Evolutionary conservation across 768 basidiomycete genomes (phyloP).

Genomic region (Auriscalpium orientale): DNA sequence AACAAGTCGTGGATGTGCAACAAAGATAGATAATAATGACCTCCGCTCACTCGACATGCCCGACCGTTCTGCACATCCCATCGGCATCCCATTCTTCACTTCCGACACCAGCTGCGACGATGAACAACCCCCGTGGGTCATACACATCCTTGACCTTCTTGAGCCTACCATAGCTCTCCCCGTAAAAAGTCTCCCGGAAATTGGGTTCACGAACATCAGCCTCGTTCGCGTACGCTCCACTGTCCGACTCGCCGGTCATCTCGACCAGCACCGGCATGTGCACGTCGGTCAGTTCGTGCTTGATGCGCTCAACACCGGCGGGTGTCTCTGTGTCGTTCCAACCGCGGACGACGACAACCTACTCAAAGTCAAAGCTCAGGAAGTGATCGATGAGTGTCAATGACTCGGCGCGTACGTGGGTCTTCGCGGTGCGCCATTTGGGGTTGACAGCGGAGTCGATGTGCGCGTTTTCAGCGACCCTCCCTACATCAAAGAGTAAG

Average conservation of each 20-base stretch:
- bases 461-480: conserved; percentile 27
- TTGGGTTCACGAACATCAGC: no score
- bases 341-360: not conserved
- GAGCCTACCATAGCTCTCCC: no score
- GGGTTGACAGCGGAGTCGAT: conserved; percentile 27
- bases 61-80: no score
- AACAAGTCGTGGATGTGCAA: no score
- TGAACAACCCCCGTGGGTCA: no score
- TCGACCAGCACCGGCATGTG: conserved; percentile 4
- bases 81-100: no score
- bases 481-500: not conserved
- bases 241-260: conserved; percentile 5
- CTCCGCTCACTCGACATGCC: no score
- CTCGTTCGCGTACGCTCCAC: conserved; percentile 1
- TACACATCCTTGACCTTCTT: no score
- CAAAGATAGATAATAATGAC: no score
- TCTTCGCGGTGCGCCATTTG: conserved; percentile 31
- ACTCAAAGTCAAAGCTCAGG: no score
- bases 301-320: not conserved
- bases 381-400: not conserved
- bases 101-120: no score
- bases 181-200: no score
- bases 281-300: not conserved
- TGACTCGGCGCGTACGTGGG: conserved; percentile 22
- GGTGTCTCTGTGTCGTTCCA: not conserved